Percentiles rank a stretch among this genome's conserved stretches.
phyloP scores from a whole-genome alignment of 495 filamentous ascomycete species.

The Neurospora sp. region DNA sequence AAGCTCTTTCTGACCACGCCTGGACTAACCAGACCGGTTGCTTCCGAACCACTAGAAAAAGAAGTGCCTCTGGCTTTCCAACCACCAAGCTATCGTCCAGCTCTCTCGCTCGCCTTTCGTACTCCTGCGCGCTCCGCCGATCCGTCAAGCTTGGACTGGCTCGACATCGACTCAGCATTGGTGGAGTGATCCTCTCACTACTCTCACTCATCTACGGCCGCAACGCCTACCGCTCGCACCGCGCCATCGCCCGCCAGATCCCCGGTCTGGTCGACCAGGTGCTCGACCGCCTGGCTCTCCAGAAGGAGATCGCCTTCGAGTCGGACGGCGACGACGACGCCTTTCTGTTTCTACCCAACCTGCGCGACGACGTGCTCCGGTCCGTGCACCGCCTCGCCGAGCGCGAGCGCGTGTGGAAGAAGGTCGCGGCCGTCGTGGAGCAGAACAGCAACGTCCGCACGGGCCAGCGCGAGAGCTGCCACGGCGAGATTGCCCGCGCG shows the following conservation, averaged over 20 bases:
- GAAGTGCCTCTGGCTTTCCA: conserved; percentile 48
- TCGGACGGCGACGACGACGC: conserved; percentile 52
- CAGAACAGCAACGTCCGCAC: conserved; percentile 86
- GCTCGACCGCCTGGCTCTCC: conserved; percentile 68
- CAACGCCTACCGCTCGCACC: conserved; percentile 42
- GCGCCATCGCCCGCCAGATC: conserved; percentile 56
- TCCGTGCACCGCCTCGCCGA: conserved; percentile 65
- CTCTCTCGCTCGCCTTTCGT: conserved; percentile 81
- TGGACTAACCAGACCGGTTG: conserved; percentile 69
- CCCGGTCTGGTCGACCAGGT: conserved; percentile 73
- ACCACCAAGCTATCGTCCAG: conserved; percentile 49
- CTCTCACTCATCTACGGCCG: conserved; percentile 46
- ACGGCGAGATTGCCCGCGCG: conserved; percentile 75
- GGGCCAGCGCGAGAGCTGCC: conserved; percentile 68
- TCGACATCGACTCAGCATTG: conserved; percentile 91
- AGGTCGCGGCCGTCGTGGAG: conserved; percentile 76
- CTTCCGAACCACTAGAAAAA: conserved; percentile 55
- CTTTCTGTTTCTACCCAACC: conserved; percentile 75
- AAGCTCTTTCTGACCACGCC: conserved; percentile 27
- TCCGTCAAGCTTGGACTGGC: conserved; percentile 86
- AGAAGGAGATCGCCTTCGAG: conserved; percentile 66
- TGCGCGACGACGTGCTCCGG: conserved; percentile 83
- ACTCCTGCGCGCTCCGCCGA: conserved; percentile 79
- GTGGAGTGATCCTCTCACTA: conserved; percentile 49
- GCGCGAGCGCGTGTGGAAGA: conserved; percentile 70